Evolutionary conservation across 305 asterid species (phyloP).

Genomic region (Ilex paraguariensis): DNA sequence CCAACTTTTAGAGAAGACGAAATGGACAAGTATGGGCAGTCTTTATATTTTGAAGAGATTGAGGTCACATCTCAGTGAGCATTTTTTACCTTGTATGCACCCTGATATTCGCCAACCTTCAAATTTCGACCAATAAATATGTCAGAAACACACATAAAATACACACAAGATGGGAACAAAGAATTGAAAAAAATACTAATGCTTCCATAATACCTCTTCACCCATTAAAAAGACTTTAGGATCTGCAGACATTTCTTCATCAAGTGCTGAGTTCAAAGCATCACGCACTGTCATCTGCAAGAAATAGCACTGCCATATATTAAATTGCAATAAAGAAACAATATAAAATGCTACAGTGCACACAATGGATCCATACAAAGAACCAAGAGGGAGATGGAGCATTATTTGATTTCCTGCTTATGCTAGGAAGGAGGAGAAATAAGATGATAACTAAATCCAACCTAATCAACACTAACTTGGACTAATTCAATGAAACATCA

Average conservation of each 20-base stretch:
- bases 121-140: not conserved
- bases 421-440: too few relatives aligned
- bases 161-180: not conserved
- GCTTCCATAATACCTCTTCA: conserved; percentile 60
- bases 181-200: not conserved
- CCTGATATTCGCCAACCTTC: conserved; percentile 97
- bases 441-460: too few relatives aligned
- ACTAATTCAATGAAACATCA: too few relatives aligned
- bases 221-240: conserved; percentile 86
- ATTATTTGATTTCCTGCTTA: too few relatives aligned
- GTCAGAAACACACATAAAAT: too few relatives aligned
- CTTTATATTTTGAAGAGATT: not conserved
- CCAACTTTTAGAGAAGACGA: not conserved
- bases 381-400: not conserved
- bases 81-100: conserved; percentile 82
- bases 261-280: conserved; percentile 88
- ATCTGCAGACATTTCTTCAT: conserved; percentile 97
- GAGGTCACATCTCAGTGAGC: conserved; percentile 4
- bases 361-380: not conserved
- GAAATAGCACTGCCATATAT: not conserved
- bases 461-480: too few relatives aligned
- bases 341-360: not conserved
- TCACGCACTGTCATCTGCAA: conserved; percentile 90
- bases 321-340: not conserved
- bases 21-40: not conserved